These are phyloP conservation scores for Nissolia schottii DNA, from an alignment of 306 rosid species.

Conservation along the genomic window DNA sequence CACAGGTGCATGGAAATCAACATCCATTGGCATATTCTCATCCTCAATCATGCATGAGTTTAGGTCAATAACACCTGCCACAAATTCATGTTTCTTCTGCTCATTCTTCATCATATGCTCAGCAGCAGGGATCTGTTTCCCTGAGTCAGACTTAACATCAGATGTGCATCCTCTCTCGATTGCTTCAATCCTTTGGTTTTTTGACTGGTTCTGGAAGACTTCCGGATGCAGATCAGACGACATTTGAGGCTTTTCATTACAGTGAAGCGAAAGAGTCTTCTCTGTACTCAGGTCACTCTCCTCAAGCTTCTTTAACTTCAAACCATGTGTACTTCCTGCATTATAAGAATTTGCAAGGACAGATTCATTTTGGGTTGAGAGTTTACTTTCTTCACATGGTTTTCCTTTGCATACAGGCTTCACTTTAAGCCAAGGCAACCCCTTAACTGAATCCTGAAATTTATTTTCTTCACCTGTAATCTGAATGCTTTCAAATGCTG, in stretches of 20 bases:
- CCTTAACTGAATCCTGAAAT: constrained; percentile 17
- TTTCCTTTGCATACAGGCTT: constrained; percentile 16
- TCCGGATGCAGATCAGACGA: constrained; percentile 19
- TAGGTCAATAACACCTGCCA: constrained; percentile 52
- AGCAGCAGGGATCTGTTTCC: constrained; percentile 2
- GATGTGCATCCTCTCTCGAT: constrained; percentile 12
- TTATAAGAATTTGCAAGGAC: neutral
- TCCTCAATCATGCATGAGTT: constrained; percentile 48
- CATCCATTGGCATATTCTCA: constrained; percentile 35
- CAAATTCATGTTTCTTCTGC: constrained; percentile 16
- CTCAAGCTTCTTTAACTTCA: constrained; percentile 14
- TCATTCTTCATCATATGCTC: constrained; percentile 32
- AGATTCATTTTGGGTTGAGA: constrained; percentile 22
- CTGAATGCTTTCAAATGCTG: constrained; percentile 22
- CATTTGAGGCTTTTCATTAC: constrained; percentile 9
- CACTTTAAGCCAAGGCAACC: constrained; percentile 27
- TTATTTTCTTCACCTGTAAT: constrained; percentile 12
- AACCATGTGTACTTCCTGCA: constrained; percentile 10
- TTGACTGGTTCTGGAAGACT: constrained; percentile 19
- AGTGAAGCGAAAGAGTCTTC: constrained; percentile 16
- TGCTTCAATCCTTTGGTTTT: constrained; percentile 22
- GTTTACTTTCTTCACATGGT: constrained; percentile 19
- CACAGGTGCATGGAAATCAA: constrained; percentile 52
- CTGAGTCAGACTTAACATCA: constrained; percentile 27
- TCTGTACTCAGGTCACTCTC: constrained; percentile 2